phyloP scores from a whole-genome alignment of 2,329 filamentous ascomycete species.

The Fusarium scirpi region DNA sequence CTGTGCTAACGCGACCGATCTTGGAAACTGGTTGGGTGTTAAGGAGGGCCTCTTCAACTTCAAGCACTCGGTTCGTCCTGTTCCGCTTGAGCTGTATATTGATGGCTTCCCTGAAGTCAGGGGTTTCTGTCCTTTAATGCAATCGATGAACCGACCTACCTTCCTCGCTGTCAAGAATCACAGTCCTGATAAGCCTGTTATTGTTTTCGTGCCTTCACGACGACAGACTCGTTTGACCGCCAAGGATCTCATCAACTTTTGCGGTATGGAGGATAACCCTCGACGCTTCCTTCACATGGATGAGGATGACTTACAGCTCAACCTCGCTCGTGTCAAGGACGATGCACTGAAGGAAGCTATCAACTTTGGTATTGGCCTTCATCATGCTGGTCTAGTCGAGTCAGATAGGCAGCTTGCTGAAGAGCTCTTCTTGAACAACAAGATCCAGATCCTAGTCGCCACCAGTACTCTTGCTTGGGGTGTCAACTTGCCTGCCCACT shows the following conservation, averaged over 20 bases:
- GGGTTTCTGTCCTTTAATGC: constrained; percentile 97
- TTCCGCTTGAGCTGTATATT: constrained; percentile 95
- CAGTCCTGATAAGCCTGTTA: constrained; percentile 95
- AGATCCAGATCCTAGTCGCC: constrained; percentile 95
- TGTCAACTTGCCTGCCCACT: constrained; percentile 94
- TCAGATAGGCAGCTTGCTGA: constrained; percentile 91
- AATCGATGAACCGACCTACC: constrained; percentile 97
- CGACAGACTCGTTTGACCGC: constrained; percentile 95
- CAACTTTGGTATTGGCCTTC: constrained; percentile 95
- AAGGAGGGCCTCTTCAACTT: constrained; percentile 98
- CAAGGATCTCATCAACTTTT: constrained; percentile 96
- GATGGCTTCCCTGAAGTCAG: constrained; percentile 96
- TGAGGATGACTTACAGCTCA: constrained; percentile 90
- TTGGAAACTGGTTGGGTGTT: constrained; percentile 96
- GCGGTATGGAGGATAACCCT: constrained; percentile 98
- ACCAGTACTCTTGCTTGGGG: constrained; percentile 98
- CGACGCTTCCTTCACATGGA: constrained; percentile 93
- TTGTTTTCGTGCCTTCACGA: constrained; percentile 96
- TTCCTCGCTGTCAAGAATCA: constrained; percentile 97
- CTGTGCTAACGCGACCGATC: constrained; percentile 92
- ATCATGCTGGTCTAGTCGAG: constrained; percentile 96
- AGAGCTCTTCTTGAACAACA: constrained; percentile 96
- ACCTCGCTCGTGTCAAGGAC: constrained; percentile 91
- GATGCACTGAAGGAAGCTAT: constrained; percentile 93
- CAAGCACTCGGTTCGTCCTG: constrained; percentile 93